phyloP scores from a whole-genome alignment of 1,284 basidiomycete genomes.

The Peniophora sp. region DNA sequence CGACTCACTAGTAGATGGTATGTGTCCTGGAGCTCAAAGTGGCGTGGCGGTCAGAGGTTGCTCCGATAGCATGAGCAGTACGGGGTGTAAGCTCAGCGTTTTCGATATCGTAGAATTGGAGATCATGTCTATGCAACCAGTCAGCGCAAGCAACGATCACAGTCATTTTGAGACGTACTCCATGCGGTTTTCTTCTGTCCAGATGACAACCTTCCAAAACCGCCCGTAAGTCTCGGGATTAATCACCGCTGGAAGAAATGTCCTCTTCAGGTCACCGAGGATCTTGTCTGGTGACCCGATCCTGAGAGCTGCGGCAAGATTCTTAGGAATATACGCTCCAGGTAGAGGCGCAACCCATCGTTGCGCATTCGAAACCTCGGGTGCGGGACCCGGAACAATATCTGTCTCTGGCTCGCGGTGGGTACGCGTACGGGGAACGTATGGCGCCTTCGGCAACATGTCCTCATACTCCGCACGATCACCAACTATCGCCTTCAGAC shows the following conservation, averaged over 20 bases:
- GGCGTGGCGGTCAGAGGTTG: too few species aligned
- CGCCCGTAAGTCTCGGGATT: constrained; percentile 33
- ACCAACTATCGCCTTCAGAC: constrained; percentile 25
- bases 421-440: constrained; percentile 36
- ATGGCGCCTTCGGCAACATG: constrained; percentile 43
- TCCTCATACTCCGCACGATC: constrained; percentile 38
- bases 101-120: constrained; percentile 48
- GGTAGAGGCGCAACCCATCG: constrained; percentile 17
- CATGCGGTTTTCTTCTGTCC: constrained; percentile 52
- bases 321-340: constrained; percentile 2
- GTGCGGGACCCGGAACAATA: constrained; percentile 39
- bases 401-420: constrained; percentile 29
- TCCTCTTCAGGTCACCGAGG: constrained; percentile 7
- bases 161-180: constrained; percentile 33
- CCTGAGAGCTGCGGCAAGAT: constrained; percentile 9
- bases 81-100: constrained; percentile 26
- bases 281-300: constrained; percentile 7
- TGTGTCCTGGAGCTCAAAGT: constrained; percentile 9
- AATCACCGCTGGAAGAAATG: constrained; percentile 32
- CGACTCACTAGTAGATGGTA: constrained; percentile 36
- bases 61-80: too few species aligned
- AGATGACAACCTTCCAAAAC: constrained; percentile 44
- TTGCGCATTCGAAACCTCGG: constrained; percentile 21
- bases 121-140: constrained; percentile 34
- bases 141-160: neutral